phyloP scores from a whole-genome alignment of 331 rosid genomes.

The Dryas integrifolia region DNA sequence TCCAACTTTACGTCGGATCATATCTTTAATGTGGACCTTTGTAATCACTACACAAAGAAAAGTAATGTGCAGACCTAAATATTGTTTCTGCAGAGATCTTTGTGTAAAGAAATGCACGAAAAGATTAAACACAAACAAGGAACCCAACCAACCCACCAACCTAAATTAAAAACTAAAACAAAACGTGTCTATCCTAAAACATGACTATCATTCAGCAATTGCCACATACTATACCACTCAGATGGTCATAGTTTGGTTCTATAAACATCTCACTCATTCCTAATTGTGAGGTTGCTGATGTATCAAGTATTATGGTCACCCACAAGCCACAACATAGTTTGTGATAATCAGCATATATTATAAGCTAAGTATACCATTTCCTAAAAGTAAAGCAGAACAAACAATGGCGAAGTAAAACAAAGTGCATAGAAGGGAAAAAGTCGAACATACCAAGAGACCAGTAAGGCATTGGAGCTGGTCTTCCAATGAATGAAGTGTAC shows the following conservation, averaged over 20 bases:
- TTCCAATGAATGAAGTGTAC: conserved; percentile 76
- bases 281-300: background rate
- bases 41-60: conserved; percentile 26
- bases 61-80: conserved; percentile 8
- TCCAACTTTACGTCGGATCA: conserved; percentile 31
- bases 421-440: background rate
- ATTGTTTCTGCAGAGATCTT: conserved; percentile 14
- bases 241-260: background rate
- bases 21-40: conserved; percentile 37
- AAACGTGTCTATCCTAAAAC: conserved; percentile 14
- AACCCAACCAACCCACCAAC: conserved; percentile 23
- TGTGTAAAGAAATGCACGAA: conserved; percentile 13
- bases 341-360: background rate
- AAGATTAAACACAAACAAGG: background rate
- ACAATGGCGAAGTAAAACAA: background rate
- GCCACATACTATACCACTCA: background rate
- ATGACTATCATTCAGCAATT: conserved; percentile 8
- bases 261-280: background rate
- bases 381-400: background rate
- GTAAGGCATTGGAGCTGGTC: conserved; percentile 99
- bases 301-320: conserved; percentile 4
- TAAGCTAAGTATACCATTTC: background rate
- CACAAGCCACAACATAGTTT: background rate
- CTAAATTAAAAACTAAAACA: conserved; percentile 23
- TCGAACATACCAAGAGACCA: conserved; percentile 80